Conservation (phyloP, 345 rosid species). For the Pelargonium nanum region DNA sequence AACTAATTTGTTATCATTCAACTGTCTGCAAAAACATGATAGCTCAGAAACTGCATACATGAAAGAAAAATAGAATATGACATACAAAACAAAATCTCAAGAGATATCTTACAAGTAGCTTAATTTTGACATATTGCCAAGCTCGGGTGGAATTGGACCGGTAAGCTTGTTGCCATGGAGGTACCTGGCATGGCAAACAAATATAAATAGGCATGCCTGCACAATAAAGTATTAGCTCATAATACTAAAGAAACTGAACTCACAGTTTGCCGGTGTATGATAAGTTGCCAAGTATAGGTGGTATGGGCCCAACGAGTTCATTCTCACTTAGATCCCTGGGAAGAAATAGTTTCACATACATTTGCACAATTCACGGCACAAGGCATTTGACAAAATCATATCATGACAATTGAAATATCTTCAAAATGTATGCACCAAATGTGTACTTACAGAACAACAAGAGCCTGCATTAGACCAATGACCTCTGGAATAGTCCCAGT, state of each 20-base stretch:
- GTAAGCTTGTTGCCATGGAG: conserved; percentile 88
- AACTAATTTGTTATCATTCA: conserved; percentile 56
- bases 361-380: neutral
- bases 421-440: neutral
- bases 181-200: conserved; percentile 34
- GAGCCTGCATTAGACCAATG: conserved; percentile 94
- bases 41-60: neutral
- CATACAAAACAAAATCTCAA: neutral
- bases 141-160: conserved; percentile 88
- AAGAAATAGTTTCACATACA: neutral
- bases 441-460: conserved; percentile 76
- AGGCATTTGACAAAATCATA: neutral
- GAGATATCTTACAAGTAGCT: conserved; percentile 66
- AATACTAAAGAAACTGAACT: conserved; percentile 13
- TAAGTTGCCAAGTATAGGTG: conserved; percentile 83
- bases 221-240: neutral
- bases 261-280: conserved; percentile 87
- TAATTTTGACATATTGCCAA: conserved; percentile 91
- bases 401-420: neutral
- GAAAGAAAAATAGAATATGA: neutral
- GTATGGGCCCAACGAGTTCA: conserved; percentile 75
- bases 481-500: conserved; percentile 81
- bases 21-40: conserved; percentile 38
- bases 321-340: conserved; percentile 89
- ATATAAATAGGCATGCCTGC: neutral